phyloP scores from a whole-genome alignment of 2,329 filamentous ascomycete species.

The Phyllosticta paracitricarpa region DNA sequence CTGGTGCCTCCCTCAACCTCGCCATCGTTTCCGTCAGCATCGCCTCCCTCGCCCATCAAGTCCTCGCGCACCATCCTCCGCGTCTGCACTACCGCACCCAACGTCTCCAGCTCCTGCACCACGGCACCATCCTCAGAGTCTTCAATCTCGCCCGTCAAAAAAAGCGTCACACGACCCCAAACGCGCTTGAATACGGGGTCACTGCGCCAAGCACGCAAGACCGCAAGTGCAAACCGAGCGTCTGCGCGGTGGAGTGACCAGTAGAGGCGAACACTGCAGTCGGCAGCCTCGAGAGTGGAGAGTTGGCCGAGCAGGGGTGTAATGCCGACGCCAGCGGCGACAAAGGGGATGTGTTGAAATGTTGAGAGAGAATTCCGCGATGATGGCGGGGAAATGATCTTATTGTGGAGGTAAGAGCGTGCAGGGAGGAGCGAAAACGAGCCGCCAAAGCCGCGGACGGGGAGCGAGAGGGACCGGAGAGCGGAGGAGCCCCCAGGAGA shows the following conservation, averaged over 20 bases:
- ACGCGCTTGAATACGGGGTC: neutral
- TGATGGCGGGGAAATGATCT: slow-evolving; percentile 10
- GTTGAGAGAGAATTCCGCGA: neutral
- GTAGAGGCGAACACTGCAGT: slow-evolving; percentile 5
- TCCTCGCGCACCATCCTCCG: slow-evolving; percentile 42
- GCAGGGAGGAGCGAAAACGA: slow-evolving; percentile 37
- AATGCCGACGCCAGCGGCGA: slow-evolving; percentile 74
- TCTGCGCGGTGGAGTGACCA: neutral
- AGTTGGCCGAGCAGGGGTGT: slow-evolving; percentile 69
- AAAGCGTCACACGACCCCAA: slow-evolving; percentile 38
- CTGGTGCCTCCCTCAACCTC: neutral
- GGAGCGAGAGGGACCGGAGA: slow-evolving; percentile 45
- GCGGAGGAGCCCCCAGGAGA: slow-evolving; percentile 15
- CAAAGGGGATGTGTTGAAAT: slow-evolving; percentile 42
- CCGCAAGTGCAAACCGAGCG: neutral
- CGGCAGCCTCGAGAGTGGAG: slow-evolving; percentile 34
- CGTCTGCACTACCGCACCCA: slow-evolving; percentile 19
- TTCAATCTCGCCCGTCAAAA: slow-evolving; percentile 56
- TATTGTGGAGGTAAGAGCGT: too few species aligned
- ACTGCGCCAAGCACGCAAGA: neutral
- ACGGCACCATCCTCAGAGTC: slow-evolving; percentile 57
- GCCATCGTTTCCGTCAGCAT: slow-evolving; percentile 23
- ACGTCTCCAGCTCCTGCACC: slow-evolving; percentile 28
- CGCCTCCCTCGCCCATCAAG: slow-evolving; percentile 13
- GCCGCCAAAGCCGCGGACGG: slow-evolving; percentile 65